Evolutionary conservation across 768 basidiomycete genomes (phyloP), one percentile per base, ranked within the genome.

Genomic region (Boletellus ananiceps): DNA sequence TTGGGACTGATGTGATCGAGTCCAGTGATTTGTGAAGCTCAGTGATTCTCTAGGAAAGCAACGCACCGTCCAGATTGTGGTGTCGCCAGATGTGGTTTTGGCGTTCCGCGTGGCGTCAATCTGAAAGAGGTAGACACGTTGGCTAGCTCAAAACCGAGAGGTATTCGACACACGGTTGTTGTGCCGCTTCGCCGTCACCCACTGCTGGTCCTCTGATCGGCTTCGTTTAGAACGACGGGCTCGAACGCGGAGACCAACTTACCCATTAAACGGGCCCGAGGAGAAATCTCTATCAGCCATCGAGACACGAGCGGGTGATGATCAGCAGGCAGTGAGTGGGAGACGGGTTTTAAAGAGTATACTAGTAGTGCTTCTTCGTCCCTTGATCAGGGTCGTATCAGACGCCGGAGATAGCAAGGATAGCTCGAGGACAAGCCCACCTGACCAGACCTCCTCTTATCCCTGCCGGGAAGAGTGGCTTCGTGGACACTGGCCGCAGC

Each of bases 371-470:
- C n/a, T n/a, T n/a, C n/a, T n/a, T n/a, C n/a, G n/a, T n/a, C n/a
- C n/a, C n/a, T n/a, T n/a, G n/a, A n/a, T n/a, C n/a, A n/a, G n/a
- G 60, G 54, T 25, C 25, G 40, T 31, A 32, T 32, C 49, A 42
- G 49, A 33, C 47, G 58, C 56, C 40, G 45, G 41, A 49, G 60
- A 61, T 61, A 57, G 40, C 52, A 36, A 45, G 38, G 44, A 44
- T 52, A 35, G 40, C 33, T n/a, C n/a, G n/a, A n/a, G n/a, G 27
- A 27, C 8, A n/a, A n/a, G n/a, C n/a, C n/a, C n/a, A n/a, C n/a
- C n/a, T n/a, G n/a, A n/a, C n/a, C n/a, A n/a, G n/a, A n/a, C n/a
- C n/a, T n/a, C n/a, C n/a, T n/a, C n/a, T n/a, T n/a, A n/a, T n/a
- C n/a, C n/a, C n/a, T n/a, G n/a, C n/a, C n/a, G n/a, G n/a, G n/a